Conservation (phyloP, 1,284 basidiomycete genomes). For the Cronartium quercuum region DNA sequence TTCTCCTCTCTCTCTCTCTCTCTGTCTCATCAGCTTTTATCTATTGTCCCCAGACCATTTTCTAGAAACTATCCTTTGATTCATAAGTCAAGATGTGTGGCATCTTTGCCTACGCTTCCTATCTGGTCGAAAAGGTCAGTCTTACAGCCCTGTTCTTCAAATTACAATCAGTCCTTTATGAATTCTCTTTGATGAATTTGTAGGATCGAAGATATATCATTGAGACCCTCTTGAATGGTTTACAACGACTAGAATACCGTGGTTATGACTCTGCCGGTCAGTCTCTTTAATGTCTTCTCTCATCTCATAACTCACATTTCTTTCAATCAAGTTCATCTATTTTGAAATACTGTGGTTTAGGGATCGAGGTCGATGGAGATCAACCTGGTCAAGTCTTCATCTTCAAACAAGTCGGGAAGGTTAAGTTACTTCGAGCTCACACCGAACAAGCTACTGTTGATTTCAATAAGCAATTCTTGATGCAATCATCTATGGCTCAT, state of each 20-base stretch:
- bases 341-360: conserved; percentile 49
- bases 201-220: conserved; percentile 86
- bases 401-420: conserved; percentile 99
- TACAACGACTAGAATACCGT: conserved; percentile 93
- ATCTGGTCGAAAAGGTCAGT: conserved; percentile 76
- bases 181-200: not conserved
- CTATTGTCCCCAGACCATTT: too few relatives aligned
- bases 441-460: conserved; percentile 72
- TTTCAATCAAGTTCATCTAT: not conserved
- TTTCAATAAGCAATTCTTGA: conserved; percentile 72
- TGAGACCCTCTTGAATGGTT: conserved; percentile 84
- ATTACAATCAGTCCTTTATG: too few relatives aligned
- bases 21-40: not conserved
- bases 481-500: conserved; percentile 95
- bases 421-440: conserved; percentile 84
- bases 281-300: conserved; percentile 39
- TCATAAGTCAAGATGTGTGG: conserved; percentile 62
- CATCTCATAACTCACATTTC: not conserved
- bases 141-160: conserved; percentile 43
- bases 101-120: conserved; percentile 93
- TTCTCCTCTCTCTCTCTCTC: not conserved
- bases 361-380: conserved; percentile 92
- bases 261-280: conserved; percentile 87
- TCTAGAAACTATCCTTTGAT: not conserved
- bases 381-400: conserved; percentile 64